Percentiles rank a stretch among this genome's conserved stretches.
phyloP scores from a whole-genome alignment of 2,329 filamentous ascomycete genomes.

The Sarocladium oryzae region DNA sequence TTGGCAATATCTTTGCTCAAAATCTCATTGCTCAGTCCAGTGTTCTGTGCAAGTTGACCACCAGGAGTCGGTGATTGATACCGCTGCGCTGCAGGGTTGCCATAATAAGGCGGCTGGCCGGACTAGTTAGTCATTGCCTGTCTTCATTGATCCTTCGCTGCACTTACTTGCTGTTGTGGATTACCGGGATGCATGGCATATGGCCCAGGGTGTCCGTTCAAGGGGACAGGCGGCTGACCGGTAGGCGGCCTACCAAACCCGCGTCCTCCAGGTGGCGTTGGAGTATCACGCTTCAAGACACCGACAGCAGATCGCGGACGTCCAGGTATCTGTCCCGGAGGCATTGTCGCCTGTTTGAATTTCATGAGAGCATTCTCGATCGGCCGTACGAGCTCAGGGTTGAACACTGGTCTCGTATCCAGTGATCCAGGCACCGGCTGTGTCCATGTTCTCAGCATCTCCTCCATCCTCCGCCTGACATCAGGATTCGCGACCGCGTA shows the following conservation, averaged over 20 bases:
- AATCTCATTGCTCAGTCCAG: constrained; percentile 59
- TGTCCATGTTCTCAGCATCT: constrained; percentile 98
- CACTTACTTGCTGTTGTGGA: constrained; percentile 23
- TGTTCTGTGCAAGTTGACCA: constrained; percentile 20
- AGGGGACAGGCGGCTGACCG: constrained; percentile 16
- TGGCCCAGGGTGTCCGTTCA: constrained; percentile 18
- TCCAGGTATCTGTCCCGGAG: constrained; percentile 39
- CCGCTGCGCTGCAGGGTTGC: constrained; percentile 30
- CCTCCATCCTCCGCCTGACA: constrained; percentile 87
- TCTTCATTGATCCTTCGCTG: not conserved
- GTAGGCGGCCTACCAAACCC: constrained; percentile 17
- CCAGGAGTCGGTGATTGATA: constrained; percentile 24
- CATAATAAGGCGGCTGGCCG: not conserved
- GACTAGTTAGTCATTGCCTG: not conserved
- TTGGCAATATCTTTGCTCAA: constrained; percentile 78
- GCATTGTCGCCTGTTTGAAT: constrained; percentile 56
- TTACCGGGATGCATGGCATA: constrained; percentile 18
- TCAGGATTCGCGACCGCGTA: constrained; percentile 81
- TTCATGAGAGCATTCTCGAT: constrained; percentile 95
- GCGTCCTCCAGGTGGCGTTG: constrained; percentile 59
- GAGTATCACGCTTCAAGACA: constrained; percentile 59
- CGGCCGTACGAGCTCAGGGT: constrained; percentile 75
- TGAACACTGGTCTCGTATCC: constrained; percentile 88
- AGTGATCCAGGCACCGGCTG: constrained; percentile 90
- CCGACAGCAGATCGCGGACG: constrained; percentile 42